Conservation (phyloP, 768 basidiomycete genomes). For the Termitomyces sp. region DNA sequence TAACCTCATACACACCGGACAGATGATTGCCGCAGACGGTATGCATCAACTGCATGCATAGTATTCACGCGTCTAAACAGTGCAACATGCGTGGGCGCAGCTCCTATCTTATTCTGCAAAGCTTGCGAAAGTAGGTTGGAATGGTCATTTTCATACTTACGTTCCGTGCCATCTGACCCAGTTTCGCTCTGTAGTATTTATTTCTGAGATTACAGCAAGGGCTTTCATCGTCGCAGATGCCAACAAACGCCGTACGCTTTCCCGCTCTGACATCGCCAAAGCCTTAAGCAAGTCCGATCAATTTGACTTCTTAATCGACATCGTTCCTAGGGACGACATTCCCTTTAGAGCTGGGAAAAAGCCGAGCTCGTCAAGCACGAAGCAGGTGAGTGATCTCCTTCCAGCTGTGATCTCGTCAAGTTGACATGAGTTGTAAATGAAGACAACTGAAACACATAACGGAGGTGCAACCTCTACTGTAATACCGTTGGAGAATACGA, state of each 20-base stretch:
- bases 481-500: constrained; percentile 6
- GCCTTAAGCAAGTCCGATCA: constrained; percentile 91
- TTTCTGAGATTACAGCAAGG: constrained; percentile 92
- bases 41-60: constrained; percentile 17
- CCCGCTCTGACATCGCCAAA: constrained; percentile 89
- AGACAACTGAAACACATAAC: constrained; percentile 2
- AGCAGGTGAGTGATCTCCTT: constrained; percentile 13
- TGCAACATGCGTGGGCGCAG: constrained; percentile 31
- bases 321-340: constrained; percentile 82
- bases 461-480: constrained; percentile 6
- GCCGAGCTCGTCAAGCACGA: constrained; percentile 7
- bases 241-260: constrained; percentile 93
- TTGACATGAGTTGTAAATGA: not conserved
- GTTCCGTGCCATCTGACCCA: not conserved
- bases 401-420: not conserved
- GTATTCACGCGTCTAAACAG: constrained; percentile 13
- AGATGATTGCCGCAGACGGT: constrained; percentile 99
- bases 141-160: not conserved
- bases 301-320: constrained; percentile 97
- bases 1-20: constrained; percentile 1
- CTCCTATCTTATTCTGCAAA: constrained; percentile 94
- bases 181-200: constrained; percentile 65
- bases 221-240: constrained; percentile 95
- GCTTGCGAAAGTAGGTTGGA: constrained; percentile 88
- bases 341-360: constrained; percentile 27